A percentile compares a stretch with the other conserved stretches of the same genome.
phyloP scores from a whole-genome alignment of 257 asterid genomes.

The Plantago major region DNA sequence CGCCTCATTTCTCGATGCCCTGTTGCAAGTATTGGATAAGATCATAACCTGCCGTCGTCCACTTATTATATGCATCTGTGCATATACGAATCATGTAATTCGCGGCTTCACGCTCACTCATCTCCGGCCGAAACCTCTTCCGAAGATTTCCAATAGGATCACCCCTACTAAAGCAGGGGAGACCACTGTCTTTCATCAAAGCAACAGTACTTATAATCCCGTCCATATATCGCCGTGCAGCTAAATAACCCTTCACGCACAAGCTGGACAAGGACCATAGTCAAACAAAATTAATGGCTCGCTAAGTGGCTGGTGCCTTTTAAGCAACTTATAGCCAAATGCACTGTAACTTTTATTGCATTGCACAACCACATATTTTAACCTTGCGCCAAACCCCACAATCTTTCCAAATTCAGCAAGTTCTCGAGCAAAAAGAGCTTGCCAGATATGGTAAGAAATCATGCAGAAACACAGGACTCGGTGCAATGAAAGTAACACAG shows the following conservation, averaged over 20 bases:
- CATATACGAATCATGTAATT: conserved; percentile 82
- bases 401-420: too few relatives aligned
- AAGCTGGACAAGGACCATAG: conserved; percentile 41
- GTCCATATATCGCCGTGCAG: conserved; percentile 90
- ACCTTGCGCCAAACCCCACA: background rate
- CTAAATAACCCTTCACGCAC: conserved; percentile 97
- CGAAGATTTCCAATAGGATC: conserved; percentile 96
- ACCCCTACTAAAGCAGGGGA: conserved; percentile 98
- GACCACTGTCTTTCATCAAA: conserved; percentile 88
- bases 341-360: background rate
- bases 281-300: background rate
- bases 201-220: conserved; percentile 77
- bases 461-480: too few relatives aligned
- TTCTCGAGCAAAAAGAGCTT: too few relatives aligned
- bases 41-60: conserved; percentile 98
- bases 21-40: conserved; percentile 95
- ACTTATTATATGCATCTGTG: conserved; percentile 92
- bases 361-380: background rate
- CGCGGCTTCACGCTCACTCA: conserved; percentile 99
- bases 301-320: too few relatives aligned
- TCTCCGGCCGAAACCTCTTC: conserved; percentile 93
- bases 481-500: too few relatives aligned
- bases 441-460: too few relatives aligned
- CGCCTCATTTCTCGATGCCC: conserved; percentile 83
- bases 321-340: background rate